A percentile compares a stretch with the other conserved stretches of the same genome.
phyloP scores from a whole-genome alignment of 805 yeast species.

The Hanseniaspora mollemarum region DNA sequence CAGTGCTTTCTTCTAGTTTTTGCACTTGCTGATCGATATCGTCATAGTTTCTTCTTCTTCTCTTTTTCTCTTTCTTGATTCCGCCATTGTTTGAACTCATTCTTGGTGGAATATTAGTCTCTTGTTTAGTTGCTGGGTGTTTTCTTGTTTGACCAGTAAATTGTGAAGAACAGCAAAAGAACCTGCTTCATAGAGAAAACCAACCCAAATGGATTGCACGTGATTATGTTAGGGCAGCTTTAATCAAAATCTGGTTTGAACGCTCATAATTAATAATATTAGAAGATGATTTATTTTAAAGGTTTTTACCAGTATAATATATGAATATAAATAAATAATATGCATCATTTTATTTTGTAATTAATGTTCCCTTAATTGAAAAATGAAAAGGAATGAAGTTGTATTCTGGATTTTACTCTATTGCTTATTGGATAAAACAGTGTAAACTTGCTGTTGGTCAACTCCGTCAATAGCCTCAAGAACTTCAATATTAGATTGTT shows the following conservation, averaged over 20 bases:
- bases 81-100: background rate
- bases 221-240: too few species aligned
- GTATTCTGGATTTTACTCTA: background rate
- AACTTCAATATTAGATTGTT: constrained; percentile 23
- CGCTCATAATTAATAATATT: background rate
- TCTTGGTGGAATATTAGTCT: background rate
- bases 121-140: background rate
- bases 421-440: constrained; percentile 13
- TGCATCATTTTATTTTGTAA: background rate
- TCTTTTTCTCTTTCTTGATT: constrained; percentile 13
- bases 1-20: background rate
- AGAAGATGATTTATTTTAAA: background rate
- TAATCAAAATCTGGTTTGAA: background rate
- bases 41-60: constrained; percentile 17
- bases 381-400: too few species aligned
- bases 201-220: too few species aligned
- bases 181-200: too few species aligned
- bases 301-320: background rate
- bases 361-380: too few species aligned
- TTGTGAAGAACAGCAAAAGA: background rate
- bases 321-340: background rate
- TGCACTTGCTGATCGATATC: constrained; percentile 14
- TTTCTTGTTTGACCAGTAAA: background rate
- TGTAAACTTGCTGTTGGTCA: constrained; percentile 13
- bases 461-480: constrained; percentile 21